phyloP scores from a whole-genome alignment of 1,139 yeast genomes.

The Candida sp. region DNA sequence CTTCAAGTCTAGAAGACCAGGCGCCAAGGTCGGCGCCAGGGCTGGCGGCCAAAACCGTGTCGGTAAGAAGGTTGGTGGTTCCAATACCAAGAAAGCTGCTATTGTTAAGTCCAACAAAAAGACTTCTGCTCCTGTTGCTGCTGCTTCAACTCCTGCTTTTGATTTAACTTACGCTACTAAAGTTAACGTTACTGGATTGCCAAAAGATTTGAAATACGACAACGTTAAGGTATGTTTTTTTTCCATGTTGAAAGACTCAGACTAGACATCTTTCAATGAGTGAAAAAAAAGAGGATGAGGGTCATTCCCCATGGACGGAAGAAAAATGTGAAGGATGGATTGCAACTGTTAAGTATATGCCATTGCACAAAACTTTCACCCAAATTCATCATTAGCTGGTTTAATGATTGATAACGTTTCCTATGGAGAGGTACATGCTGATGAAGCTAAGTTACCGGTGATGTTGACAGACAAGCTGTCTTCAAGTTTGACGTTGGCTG shows the following conservation, averaged over 20 bases:
- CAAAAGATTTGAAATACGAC: slow-evolving; percentile 78
- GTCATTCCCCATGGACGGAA: neutral
- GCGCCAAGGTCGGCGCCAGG: slow-evolving; percentile 28
- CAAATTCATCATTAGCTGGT: slow-evolving; percentile 4
- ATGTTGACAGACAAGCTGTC: neutral
- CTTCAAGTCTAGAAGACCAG: slow-evolving; percentile 30
- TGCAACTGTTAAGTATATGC: neutral
- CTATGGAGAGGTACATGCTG: neutral
- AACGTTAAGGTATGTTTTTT: slow-evolving; percentile 79
- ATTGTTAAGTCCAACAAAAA: slow-evolving; percentile 40
- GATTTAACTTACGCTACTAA: slow-evolving; percentile 69
- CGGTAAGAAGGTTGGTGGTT: slow-evolving; percentile 32
- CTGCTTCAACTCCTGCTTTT: slow-evolving; percentile 34
- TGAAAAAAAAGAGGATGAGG: neutral
- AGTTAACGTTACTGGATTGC: slow-evolving; percentile 78
- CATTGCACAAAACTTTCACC: neutral
- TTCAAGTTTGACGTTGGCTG: neutral
- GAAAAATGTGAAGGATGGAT: neutral
- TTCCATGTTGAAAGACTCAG: neutral
- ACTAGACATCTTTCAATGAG: neutral
- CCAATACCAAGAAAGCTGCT: slow-evolving; percentile 30
- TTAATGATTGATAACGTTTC: neutral
- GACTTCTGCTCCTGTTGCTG: slow-evolving; percentile 33
- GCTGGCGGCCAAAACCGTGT: slow-evolving; percentile 28
- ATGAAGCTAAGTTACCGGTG: neutral